phyloP scores from a whole-genome alignment of 2,329 filamentous ascomycete genomes.

The Bipolaris gigantea region DNA sequence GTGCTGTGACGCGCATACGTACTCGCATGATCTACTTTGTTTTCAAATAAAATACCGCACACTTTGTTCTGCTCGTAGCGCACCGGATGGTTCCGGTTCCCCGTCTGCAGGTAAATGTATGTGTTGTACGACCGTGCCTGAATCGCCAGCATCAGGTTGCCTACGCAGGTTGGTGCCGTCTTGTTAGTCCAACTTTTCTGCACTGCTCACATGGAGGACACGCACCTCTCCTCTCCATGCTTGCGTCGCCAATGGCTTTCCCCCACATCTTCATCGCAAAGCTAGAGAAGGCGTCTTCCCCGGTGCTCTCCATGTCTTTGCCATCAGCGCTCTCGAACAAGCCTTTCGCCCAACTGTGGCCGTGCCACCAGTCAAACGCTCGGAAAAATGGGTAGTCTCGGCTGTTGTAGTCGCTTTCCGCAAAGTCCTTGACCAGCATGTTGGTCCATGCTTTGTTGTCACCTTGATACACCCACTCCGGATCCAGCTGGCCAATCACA shows the following conservation, averaged over 20 bases:
- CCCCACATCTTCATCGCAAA: conserved; percentile 97
- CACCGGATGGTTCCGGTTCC: conserved; percentile 71
- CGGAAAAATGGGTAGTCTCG: conserved; percentile 74
- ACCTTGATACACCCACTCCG: conserved; percentile 63
- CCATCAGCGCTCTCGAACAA: conserved; percentile 71
- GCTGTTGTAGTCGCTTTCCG: conserved; percentile 73
- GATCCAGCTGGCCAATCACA: conserved; percentile 77
- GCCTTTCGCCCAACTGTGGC: conserved; percentile 90
- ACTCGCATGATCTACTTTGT: conserved; percentile 91
- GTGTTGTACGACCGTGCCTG: conserved; percentile 71
- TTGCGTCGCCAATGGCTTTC: conserved; percentile 69
- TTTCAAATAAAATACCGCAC: conserved; percentile 77
- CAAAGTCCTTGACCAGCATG: conserved; percentile 77
- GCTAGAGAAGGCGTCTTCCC: conserved; percentile 84
- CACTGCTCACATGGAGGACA: not conserved
- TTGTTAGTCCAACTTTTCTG: not conserved
- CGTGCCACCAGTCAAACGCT: conserved; percentile 91
- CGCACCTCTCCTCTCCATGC: conserved; percentile 70
- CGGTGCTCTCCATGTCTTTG: conserved; percentile 85
- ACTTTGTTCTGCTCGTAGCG: conserved; percentile 81
- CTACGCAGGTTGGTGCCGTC: conserved; percentile 32
- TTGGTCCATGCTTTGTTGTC: conserved; percentile 80
- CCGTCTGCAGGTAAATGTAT: conserved; percentile 78
- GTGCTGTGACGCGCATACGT: conserved; percentile 69
- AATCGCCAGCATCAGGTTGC: conserved; percentile 82